These are phyloP conservation scores for Wickerhamomyces subpelliculosus DNA, from an alignment of 805 yeast species.

Conservation along the genomic window DNA sequence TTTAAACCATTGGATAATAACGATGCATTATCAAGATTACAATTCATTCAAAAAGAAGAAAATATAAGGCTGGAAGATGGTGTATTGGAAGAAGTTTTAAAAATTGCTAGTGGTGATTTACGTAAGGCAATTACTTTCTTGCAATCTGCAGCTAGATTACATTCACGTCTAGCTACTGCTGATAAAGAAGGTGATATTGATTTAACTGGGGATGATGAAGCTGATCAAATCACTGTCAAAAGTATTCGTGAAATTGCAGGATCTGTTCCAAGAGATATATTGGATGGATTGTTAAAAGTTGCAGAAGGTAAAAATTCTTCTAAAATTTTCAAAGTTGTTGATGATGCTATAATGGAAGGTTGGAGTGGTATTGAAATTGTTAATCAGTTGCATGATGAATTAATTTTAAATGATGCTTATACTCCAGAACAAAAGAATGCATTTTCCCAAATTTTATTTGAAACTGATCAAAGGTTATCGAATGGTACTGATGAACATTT, in stretches of 20 bases:
- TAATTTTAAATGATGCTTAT: slow-evolving; percentile 48
- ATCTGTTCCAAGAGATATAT: slow-evolving; percentile 46
- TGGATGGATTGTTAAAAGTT: slow-evolving; percentile 35
- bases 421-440: slow-evolving; percentile 51
- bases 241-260: slow-evolving; percentile 73
- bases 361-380: slow-evolving; percentile 74
- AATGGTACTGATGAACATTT: slow-evolving; percentile 89
- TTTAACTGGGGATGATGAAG: slow-evolving; percentile 22
- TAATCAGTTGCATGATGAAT: slow-evolving; percentile 62
- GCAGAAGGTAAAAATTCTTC: slow-evolving; percentile 26
- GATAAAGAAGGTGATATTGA: slow-evolving; percentile 32
- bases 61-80: slow-evolving; percentile 36
- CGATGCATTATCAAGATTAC: slow-evolving; percentile 64
- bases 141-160: slow-evolving; percentile 72
- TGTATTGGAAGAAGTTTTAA: slow-evolving; percentile 56
- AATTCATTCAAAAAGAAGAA: slow-evolving; percentile 48
- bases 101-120: slow-evolving; percentile 82
- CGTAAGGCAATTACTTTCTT: slow-evolving; percentile 87
- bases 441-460: slow-evolving; percentile 60
- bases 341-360: slow-evolving; percentile 53
- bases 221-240: slow-evolving; percentile 29
- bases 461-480: slow-evolving; percentile 64
- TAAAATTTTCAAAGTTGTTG: slow-evolving; percentile 36
- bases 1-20: slow-evolving; percentile 70
- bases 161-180: slow-evolving; percentile 15